These are phyloP conservation scores for Pythium phragmiticola DNA, from an alignment of 352 stramenopile genomes.

Conservation along the genomic window DNA sequence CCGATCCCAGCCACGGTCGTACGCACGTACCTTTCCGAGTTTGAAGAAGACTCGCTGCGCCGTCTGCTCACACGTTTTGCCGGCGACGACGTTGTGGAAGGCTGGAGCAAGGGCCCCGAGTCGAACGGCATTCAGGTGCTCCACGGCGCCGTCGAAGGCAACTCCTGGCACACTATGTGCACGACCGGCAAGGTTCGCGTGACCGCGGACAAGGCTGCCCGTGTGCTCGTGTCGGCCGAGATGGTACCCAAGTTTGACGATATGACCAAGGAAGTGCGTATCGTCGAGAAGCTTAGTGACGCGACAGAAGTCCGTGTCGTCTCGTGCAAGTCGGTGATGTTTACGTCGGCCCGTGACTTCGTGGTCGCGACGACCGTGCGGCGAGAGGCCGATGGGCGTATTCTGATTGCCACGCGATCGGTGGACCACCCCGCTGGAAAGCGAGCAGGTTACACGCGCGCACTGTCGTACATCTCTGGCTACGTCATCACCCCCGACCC, in stretches of 20 bases:
- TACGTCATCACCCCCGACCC: conserved; percentile 69
- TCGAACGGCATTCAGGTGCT: conserved; percentile 75
- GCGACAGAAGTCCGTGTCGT: conserved; percentile 62
- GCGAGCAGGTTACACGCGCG: conserved; percentile 34
- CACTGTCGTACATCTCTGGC: conserved; percentile 49
- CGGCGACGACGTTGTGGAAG: conserved; percentile 57
- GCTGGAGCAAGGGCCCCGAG: conserved; percentile 61
- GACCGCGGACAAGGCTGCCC: conserved; percentile 47
- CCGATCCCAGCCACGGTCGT: conserved; percentile 51
- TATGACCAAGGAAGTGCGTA: conserved; percentile 70
- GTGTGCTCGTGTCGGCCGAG: conserved; percentile 48
- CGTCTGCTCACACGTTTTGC: conserved; percentile 60
- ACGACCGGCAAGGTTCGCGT: conserved; percentile 60
- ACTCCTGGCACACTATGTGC: conserved; percentile 74
- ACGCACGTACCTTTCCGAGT: conserved; percentile 47
- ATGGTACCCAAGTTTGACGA: conserved; percentile 80
- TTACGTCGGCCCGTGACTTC: conserved; percentile 73
- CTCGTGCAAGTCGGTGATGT: conserved; percentile 71
- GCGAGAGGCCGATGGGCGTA: conserved; percentile 44
- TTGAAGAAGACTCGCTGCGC: conserved; percentile 58
- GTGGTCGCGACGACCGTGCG: conserved; percentile 61
- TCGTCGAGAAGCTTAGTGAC: conserved; percentile 63
- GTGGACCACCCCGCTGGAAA: conserved; percentile 53
- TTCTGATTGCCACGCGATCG: conserved; percentile 71
- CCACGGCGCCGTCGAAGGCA: conserved; percentile 60